These are phyloP conservation scores for Penicillium sp. DNA, from an alignment of 2,329 filamentous ascomycete genomes.

Conservation along the genomic window DNA sequence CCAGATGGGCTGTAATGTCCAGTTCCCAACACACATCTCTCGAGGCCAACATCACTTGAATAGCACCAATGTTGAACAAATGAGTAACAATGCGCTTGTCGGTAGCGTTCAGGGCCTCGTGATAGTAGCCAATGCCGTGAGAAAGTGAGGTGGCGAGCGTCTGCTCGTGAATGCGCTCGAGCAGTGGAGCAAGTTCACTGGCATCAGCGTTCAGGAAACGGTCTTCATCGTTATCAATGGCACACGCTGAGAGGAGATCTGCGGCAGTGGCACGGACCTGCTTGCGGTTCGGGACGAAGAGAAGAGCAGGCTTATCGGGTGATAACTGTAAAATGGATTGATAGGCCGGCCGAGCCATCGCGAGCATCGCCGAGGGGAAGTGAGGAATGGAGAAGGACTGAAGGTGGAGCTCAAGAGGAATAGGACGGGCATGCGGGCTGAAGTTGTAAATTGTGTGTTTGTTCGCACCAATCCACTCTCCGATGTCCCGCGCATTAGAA, in stretches of 20 bases:
- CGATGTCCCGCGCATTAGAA: slow-evolving; percentile 88
- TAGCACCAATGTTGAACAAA: slow-evolving; percentile 82
- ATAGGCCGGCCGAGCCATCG: slow-evolving; percentile 95
- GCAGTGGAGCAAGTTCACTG: slow-evolving; percentile 76
- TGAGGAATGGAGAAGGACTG: slow-evolving; percentile 95
- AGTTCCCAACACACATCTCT: slow-evolving; percentile 97
- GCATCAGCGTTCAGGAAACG: slow-evolving; percentile 84
- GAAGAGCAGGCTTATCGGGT: slow-evolving; percentile 79
- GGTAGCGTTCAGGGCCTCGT: slow-evolving; percentile 83
- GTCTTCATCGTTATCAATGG: slow-evolving; percentile 88
- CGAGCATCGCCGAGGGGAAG: slow-evolving; percentile 96
- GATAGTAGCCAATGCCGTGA: slow-evolving; percentile 95
- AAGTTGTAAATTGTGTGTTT: slow-evolving; percentile 99
- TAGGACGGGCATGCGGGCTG: slow-evolving; percentile 82
- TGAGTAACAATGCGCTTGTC: slow-evolving; percentile 94
- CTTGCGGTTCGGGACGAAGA: slow-evolving; percentile 92
- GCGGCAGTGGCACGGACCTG: slow-evolving; percentile 84
- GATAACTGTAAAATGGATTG: slow-evolving; percentile 85
- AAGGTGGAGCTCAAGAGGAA: slow-evolving; percentile 89
- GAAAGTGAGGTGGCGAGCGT: slow-evolving; percentile 84
- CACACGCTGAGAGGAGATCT: slow-evolving; percentile 82
- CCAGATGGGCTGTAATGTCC: slow-evolving; percentile 80
- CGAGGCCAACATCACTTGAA: slow-evolving; percentile 78
- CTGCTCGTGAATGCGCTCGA: slow-evolving; percentile 80
- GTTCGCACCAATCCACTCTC: slow-evolving; percentile 95